These are phyloP conservation scores for Candida namnaoensis DNA, from an alignment of 805 yeast species.

Conservation along the genomic window DNA sequence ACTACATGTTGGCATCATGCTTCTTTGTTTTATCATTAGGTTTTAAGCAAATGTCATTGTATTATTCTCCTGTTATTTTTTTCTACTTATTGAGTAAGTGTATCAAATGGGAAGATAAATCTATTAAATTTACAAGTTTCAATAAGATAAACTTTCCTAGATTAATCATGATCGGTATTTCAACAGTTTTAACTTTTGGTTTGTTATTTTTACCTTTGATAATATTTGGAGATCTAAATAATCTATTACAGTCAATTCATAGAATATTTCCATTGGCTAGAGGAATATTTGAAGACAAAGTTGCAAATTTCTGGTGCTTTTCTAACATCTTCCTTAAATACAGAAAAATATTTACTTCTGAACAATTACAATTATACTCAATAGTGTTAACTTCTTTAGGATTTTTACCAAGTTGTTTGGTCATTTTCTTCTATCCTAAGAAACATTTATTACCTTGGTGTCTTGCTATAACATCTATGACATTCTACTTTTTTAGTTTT, in stretches of 20 bases:
- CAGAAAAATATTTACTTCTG: constrained; percentile 39
- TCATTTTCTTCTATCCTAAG: constrained; percentile 42
- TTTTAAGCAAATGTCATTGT: constrained; percentile 94
- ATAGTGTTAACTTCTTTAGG: constrained; percentile 41
- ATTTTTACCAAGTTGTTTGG: constrained; percentile 47
- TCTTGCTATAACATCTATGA: constrained; percentile 74
- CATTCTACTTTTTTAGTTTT: constrained; percentile 84
- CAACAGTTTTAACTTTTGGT: constrained; percentile 48
- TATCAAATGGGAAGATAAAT: constrained; percentile 9
- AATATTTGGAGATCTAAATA: constrained; percentile 29
- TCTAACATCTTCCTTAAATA: constrained; percentile 72
- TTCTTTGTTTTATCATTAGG: constrained; percentile 72
- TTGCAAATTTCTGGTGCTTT: constrained; percentile 98
- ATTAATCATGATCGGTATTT: constrained; percentile 51
- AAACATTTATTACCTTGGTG: constrained; percentile 58
- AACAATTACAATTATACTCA: constrained; percentile 53
- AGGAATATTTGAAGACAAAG: constrained; percentile 95
- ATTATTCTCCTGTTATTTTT: constrained; percentile 86
- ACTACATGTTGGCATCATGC: constrained; percentile 58
- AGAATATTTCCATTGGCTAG: constrained; percentile 89
- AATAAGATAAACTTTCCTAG: constrained; percentile 45
- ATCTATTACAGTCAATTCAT: constrained; percentile 42
- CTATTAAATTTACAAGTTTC: constrained; percentile 11
- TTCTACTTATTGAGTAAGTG: constrained; percentile 60
- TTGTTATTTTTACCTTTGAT: constrained; percentile 54